Evolutionary conservation across 1,139 yeast species (phyloP).

Genomic region (Yamadazyma oceani): DNA sequence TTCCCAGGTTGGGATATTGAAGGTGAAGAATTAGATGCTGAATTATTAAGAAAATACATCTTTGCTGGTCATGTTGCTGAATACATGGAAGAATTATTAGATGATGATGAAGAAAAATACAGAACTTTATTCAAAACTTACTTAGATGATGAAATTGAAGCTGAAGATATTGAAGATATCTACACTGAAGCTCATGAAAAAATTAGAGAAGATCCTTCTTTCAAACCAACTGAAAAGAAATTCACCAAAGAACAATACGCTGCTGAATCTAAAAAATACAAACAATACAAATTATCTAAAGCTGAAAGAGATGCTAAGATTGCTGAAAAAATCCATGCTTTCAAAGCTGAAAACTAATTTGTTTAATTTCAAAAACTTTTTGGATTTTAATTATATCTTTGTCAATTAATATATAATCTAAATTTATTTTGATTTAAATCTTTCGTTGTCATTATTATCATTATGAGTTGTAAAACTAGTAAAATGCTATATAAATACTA

Average conservation of each 20-base stretch:
- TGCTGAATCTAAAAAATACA: constrained; percentile 94
- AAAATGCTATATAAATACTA: not conserved
- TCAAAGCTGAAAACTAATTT: constrained; percentile 56
- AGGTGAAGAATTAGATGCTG: constrained; percentile 97
- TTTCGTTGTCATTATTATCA: not conserved
- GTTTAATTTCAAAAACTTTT: constrained; percentile 8
- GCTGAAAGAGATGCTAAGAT: constrained; percentile 90
- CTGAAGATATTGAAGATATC: constrained; percentile 94
- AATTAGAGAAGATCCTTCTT: constrained; percentile 94
- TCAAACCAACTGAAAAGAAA: constrained; percentile 91
- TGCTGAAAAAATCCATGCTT: constrained; percentile 89
- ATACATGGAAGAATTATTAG: constrained; percentile 99
- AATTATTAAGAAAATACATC: constrained; percentile 97
- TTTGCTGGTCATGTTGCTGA: constrained; percentile 99
- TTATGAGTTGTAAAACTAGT: too few relatives aligned
- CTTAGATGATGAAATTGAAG: constrained; percentile 96
- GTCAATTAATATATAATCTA: not conserved
- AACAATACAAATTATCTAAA: constrained; percentile 81
- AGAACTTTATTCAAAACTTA: constrained; percentile 93
- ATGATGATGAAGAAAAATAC: constrained; percentile 99
- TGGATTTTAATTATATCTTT: not conserved
- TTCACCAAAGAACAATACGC: constrained; percentile 97
- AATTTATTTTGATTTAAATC: too few relatives aligned
- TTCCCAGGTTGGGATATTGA: constrained; percentile 99
- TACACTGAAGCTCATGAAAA: constrained; percentile 93